Evolutionary conservation across 257 asterid genomes (phyloP).

Genomic region (Gynochthodes officinalis): DNA sequence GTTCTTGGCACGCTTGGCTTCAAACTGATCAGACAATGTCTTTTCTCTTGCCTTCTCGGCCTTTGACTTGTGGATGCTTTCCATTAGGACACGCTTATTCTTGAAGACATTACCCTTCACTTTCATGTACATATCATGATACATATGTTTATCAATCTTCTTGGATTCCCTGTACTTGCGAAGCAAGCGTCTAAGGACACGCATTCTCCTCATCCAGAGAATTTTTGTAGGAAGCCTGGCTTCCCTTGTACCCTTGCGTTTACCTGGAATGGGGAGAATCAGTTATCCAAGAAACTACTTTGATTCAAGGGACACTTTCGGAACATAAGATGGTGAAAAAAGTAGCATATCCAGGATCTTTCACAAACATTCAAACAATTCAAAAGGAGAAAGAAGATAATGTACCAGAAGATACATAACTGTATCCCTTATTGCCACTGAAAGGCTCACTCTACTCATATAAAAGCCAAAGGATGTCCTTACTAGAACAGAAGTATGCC

Average conservation of each 20-base stretch:
- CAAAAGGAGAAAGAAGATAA: neutral
- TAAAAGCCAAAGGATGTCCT: neutral
- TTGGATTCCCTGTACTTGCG: conserved; percentile 28
- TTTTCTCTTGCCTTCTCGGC: conserved; percentile 26
- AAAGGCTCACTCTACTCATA: neutral
- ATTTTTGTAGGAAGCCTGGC: conserved; percentile 28
- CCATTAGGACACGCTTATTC: conserved; percentile 23
- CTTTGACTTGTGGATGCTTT: conserved; percentile 24
- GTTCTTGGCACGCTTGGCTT: conserved; percentile 40
- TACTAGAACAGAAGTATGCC: too few relatives aligned
- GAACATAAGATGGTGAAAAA: neutral
- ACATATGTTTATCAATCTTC: conserved; percentile 28
- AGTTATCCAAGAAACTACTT: neutral
- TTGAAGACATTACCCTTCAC: conserved; percentile 29
- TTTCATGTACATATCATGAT: conserved; percentile 29
- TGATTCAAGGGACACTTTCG: neutral
- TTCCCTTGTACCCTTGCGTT: conserved; percentile 29
- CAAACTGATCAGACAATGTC: conserved; percentile 22
- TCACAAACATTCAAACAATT: neutral
- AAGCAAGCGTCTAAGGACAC: conserved; percentile 30
- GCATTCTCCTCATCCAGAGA: conserved; percentile 30
- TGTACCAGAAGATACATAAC: too few relatives aligned
- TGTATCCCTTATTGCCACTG: too few relatives aligned
- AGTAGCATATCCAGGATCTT: neutral
- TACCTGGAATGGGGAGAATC: conserved; percentile 8